Conservation (phyloP, 2,329 filamentous ascomycete species). For the Colletotrichum falcatum region DNA sequence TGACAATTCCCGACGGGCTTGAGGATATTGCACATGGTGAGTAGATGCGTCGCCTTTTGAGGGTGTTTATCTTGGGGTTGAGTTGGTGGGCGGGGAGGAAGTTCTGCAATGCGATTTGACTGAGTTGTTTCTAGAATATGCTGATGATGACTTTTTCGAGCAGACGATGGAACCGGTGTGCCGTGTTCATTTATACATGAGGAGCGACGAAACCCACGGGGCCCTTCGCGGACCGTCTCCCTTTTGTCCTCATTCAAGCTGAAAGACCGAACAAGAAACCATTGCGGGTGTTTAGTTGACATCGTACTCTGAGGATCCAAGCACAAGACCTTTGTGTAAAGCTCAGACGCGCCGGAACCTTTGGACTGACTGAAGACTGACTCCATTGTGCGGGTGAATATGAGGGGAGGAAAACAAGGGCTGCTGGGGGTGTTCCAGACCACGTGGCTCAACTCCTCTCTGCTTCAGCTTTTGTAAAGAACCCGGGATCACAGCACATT, state of each 20-base stretch:
- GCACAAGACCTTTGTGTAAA: background rate
- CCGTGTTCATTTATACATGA: background rate
- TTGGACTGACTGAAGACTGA: background rate
- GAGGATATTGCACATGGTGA: constrained; percentile 2
- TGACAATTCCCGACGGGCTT: background rate
- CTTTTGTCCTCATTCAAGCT: background rate
- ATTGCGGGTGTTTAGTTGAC: too few relatives aligned
- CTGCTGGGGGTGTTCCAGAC: background rate
- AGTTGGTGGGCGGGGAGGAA: background rate
- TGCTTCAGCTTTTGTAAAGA: background rate
- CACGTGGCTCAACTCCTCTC: background rate
- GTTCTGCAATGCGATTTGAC: background rate
- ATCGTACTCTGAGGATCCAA: too few relatives aligned
- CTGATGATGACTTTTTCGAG: too few relatives aligned
- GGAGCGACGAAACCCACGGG: too few relatives aligned
- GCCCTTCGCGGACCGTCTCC: background rate
- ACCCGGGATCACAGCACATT: too few relatives aligned
- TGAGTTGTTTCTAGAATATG: background rate
- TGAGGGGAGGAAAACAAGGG: background rate
- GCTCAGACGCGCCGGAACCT: background rate
- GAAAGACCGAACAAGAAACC: background rate
- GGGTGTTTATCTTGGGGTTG: background rate
- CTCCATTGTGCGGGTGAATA: background rate
- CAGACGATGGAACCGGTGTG: too few relatives aligned
- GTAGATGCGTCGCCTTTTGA: background rate